Evolutionary conservation across 176 grass and related monocot genomes (phyloP).

Genomic region (Oryza nivara): DNA sequence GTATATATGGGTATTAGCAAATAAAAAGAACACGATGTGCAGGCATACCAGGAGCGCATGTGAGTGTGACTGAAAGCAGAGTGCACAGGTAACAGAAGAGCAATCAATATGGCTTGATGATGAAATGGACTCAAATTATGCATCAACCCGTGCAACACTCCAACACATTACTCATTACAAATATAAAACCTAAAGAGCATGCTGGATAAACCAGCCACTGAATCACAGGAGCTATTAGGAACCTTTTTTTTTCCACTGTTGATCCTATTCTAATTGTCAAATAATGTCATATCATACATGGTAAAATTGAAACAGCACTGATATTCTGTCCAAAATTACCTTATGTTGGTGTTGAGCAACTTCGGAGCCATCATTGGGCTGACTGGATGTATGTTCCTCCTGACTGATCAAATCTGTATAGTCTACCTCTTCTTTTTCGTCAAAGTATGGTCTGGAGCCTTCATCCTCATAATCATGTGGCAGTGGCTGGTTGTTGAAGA

Average conservation of each 20-base stretch:
- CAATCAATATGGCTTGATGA: neutral
- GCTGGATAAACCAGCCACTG: conserved; percentile 20
- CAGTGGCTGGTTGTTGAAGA: conserved; percentile 25
- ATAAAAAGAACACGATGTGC: neutral
- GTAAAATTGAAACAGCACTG: neutral
- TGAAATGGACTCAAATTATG: conserved; percentile 33
- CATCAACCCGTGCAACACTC: conserved; percentile 28
- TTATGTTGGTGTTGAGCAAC: conserved; percentile 36
- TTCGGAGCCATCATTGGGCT: conserved; percentile 45
- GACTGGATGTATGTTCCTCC: conserved; percentile 40
- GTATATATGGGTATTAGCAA: conserved; percentile 24
- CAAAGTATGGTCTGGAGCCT: conserved; percentile 46
- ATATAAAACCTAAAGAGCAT: neutral
- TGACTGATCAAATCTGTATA: conserved; percentile 53
- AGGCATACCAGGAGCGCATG: conserved; percentile 18
- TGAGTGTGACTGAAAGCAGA: conserved; percentile 42
- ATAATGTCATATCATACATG: conserved; percentile 1
- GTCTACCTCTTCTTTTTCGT: conserved; percentile 46
- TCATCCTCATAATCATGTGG: conserved; percentile 47
- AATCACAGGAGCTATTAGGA: neutral
- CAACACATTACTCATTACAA: neutral
- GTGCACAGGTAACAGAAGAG: conserved; percentile 7
- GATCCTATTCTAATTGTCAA: conserved; percentile 15
- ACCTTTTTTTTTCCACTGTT: conserved; percentile 8
- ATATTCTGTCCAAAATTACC: conserved; percentile 38